Base-by-base conservation (phyloP, 1,139 yeast species). In the Hemisphaericaspora subhashii region DNA sequence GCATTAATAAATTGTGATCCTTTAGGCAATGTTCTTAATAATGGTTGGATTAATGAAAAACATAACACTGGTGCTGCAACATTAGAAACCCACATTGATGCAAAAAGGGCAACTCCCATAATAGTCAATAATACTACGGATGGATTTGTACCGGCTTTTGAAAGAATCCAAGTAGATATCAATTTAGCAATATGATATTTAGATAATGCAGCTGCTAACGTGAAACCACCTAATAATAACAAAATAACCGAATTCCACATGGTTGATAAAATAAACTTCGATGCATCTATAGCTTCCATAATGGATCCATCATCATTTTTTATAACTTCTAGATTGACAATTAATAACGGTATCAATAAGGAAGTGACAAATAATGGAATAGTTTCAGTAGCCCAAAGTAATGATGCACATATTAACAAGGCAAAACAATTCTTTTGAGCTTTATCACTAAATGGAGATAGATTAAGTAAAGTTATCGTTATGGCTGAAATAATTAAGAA, bases 241-340 rank as follows among this genome's bases (percentile, higher is more conserved):
- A 83, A 74, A 45, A 83, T 82, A 3, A 84, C 85, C 1, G 88
- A 81, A 41, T 81, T 79, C 88, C 88, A 83, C 89, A 83, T 82
- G 9, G 79, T 64, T 2, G 77, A 58, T 17, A 83, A 68, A 37
- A 82, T 77, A 43, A 54, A 77, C 27, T 74, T 63, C 0, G 87
- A 78, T 1, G 86, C 77, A 28, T 64, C 72, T 0, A 73, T 60
- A 3, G 86, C 77, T 21, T 49, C 53, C 81, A 81, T 71, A 1
- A 72, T 66, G 6, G 72, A 49, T 2, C 86, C 86, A 48, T 72
- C 74, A 33, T 72, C 76, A 53, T 79, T 72, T 52, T 80, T 82
- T 44, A 79, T 58, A 5, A 82, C 83, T 36, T 66, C 67, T 46
- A 82, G 76, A 13, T 72, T 58, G 5, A 72, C 73, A 35, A 82